Evolutionary conservation across 2,329 filamentous ascomycete genomes (phyloP), one percentile per base, ranked within the genome.

Genomic region (Venturia carpophila): DNA sequence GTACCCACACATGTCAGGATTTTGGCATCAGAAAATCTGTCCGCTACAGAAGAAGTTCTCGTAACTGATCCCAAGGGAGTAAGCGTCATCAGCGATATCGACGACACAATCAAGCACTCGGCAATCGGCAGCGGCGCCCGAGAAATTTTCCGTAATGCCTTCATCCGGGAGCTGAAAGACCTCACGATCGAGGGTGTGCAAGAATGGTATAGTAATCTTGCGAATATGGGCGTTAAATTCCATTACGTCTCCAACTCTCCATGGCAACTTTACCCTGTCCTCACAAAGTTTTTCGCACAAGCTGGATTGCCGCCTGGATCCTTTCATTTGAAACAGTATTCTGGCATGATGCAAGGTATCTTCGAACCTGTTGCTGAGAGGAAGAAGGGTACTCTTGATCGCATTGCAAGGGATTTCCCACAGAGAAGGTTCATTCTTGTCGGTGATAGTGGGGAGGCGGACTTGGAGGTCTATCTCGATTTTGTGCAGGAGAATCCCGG

Each of bases 161-260:
- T 99, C 73, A 88, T 97, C 64, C 87, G 92, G 11, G 91, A 97
- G 56, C 79, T 97, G 0, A 81, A 78, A 3, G 91, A 93, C 67
- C 80, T 97, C 58, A 91, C 87, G 0, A 86, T 99, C 27, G 88
- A 92, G 19, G 94, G 94, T 1, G 92, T 97, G 24, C 84, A 82
- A 66, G 91, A 95, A 68, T 97, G 94, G 93, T 99, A 97, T 73
- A 85, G 81, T 43, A 81, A 81, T 24, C 82, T 99, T 77, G 83
- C 89, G 47, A 81, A 86, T 24, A 85, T 93, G 78, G 92, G 92
- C 21, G 93, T 97, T 30, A 85, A 87, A 70, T 83, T 99, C 63
- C 95, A 99, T 73, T 99, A 99, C 75, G 95, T 96, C 69, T 99
- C 94, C n/a, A 99, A 99, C 76, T 96, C 93, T 62, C 94, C 94